phyloP scores from a whole-genome alignment of 106 monocot genomes.

The Vanilla planifolia region DNA sequence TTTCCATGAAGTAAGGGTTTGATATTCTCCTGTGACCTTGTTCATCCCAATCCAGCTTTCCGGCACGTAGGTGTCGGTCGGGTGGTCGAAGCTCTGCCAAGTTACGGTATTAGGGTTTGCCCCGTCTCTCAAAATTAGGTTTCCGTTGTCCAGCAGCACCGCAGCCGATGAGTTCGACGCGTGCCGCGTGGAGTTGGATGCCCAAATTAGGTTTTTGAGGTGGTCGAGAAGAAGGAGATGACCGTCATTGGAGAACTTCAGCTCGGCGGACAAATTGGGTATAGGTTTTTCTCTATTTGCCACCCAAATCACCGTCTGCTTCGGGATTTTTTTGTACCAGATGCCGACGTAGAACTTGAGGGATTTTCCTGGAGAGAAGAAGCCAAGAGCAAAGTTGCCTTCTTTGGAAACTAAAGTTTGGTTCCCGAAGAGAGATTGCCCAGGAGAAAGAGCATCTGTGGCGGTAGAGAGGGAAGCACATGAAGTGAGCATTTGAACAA shows the following conservation, averaged over 20 bases:
- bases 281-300: slow-evolving; percentile 10
- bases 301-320: slow-evolving; percentile 5
- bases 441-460: slow-evolving; percentile 4
- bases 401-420: slow-evolving; percentile 6
- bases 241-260: not conserved
- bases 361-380: slow-evolving; percentile 19
- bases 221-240: slow-evolving; percentile 5
- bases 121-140: not conserved
- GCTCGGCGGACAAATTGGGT: not conserved
- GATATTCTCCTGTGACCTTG: slow-evolving; percentile 6
- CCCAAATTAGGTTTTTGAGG: slow-evolving; percentile 5
- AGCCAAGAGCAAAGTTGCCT: slow-evolving; percentile 16
- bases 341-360: slow-evolving; percentile 19
- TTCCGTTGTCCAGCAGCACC: slow-evolving; percentile 12
- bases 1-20: slow-evolving; percentile 5
- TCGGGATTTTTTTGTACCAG: slow-evolving; percentile 17
- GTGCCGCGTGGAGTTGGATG: slow-evolving; percentile 7
- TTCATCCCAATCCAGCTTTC: slow-evolving; percentile 3
- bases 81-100: slow-evolving; percentile 12
- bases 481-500: not conserved
- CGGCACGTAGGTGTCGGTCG: slow-evolving; percentile 3
- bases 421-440: slow-evolving; percentile 7
- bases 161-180: not conserved
- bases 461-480: not conserved
- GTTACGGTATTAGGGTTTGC: not conserved